Conservation (phyloP, 352 stramenopile genomes). For the Phytophthora sansomeana region DNA sequence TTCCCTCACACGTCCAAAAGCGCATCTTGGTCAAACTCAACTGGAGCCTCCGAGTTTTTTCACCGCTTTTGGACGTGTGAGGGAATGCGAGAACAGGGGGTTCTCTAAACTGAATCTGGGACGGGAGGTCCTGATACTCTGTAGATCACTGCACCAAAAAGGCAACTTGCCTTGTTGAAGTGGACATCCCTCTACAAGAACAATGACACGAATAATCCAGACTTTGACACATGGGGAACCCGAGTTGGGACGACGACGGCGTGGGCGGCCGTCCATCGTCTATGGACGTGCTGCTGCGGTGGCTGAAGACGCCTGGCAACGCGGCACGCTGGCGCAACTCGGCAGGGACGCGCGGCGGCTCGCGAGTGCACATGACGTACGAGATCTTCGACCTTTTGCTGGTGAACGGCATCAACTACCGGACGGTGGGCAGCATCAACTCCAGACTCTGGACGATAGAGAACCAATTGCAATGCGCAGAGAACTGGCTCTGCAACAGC, state of each 20-base stretch:
- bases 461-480: neutral
- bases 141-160: no score
- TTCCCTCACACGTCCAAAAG: no score
- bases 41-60: no score
- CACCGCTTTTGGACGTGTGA: no score
- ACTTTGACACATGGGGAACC: neutral
- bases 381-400: neutral
- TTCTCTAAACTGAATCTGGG: no score
- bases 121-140: no score
- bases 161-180: neutral
- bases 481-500: constrained; percentile 2
- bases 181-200: neutral
- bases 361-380: neutral
- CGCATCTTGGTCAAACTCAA: no score
- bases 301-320: neutral
- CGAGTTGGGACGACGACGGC: constrained; percentile 20
- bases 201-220: neutral
- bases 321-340: neutral
- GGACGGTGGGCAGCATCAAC: neutral
- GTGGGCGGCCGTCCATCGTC: constrained; percentile 15
- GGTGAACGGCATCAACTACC: neutral
- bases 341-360: neutral
- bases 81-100: no score
- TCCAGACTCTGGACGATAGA: neutral
- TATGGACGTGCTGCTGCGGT: constrained; percentile 15